Percentiles rank a stretch among this genome's conserved stretches.
Evolutionary conservation across 805 yeast genomes (phyloP).

Genomic region (Candida argentea): DNA sequence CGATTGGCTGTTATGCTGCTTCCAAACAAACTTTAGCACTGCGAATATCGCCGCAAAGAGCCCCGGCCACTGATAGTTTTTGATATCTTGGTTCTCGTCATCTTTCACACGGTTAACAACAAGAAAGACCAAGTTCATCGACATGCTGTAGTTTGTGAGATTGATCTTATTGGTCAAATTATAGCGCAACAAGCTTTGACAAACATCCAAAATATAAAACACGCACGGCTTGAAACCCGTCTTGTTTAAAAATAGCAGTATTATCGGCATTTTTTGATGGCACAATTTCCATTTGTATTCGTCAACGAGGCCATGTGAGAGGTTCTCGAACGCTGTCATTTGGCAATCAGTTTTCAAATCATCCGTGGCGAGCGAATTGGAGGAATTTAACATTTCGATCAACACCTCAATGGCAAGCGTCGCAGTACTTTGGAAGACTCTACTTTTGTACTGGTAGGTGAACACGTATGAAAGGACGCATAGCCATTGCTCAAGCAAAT

Average conservation of each 20-base stretch:
- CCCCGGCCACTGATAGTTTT: constrained; percentile 25
- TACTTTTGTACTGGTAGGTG: constrained; percentile 26
- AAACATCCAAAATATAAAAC: constrained; percentile 23
- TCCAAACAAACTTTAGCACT: constrained; percentile 20
- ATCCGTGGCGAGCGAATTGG: not conserved
- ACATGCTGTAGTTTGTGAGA: constrained; percentile 19
- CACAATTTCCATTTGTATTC: constrained; percentile 34
- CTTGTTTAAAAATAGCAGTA: constrained; percentile 16
- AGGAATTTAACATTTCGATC: constrained; percentile 14
- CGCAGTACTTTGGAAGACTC: constrained; percentile 13
- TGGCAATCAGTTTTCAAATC: not conserved
- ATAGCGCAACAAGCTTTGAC: constrained; percentile 23
- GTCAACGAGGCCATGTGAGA: constrained; percentile 13
- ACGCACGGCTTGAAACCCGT: constrained; percentile 18
- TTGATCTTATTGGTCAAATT: constrained; percentile 28
- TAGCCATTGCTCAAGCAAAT: constrained; percentile 24
- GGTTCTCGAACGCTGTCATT: constrained; percentile 3
- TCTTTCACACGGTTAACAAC: constrained; percentile 9
- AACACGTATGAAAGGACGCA: constrained; percentile 27
- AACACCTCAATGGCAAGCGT: constrained; percentile 18
- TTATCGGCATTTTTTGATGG: constrained; percentile 27
- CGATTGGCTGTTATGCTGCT: constrained; percentile 9
- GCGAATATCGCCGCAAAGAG: constrained; percentile 19
- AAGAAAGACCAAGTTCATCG: constrained; percentile 16
- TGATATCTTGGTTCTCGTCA: constrained; percentile 10